Evolutionary conservation across 2,329 filamentous ascomycete species (phyloP), one percentile per base, ranked within the genome.

Genomic region (Exserohilum turcica): DNA sequence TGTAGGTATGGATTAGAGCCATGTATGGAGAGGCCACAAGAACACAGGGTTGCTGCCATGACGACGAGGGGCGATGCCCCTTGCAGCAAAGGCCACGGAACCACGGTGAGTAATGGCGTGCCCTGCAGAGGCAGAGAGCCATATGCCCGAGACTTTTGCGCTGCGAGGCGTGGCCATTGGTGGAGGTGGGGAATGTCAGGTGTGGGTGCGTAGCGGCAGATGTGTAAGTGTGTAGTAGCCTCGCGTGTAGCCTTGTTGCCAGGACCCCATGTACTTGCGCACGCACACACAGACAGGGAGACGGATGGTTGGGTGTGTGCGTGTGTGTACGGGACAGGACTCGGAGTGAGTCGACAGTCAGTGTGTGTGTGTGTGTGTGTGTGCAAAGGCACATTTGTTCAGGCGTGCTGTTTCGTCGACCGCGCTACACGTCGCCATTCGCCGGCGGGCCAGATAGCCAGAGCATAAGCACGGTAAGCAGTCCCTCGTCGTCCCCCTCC

Each of bases 391-490:
- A 55, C 42, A 44, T 38, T 56, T 47, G 36, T 33, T 63, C 46
- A 49, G 47, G 42, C 46, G 50, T 52, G 56, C 52, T 52, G 48
- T 54, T 28, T 15, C n/a, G 37, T 36, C 51, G 46, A 18, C 24
- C 44, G 27, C 19, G 18, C 39, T 57, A 40, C 31, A 45, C 27
- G 36, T 48, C 44, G 46, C 66, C 24, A 69, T 71, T 73, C 57
- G 68, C 54, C 52, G 45, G 52, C 28, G 44, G 36, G 40, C 35
- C 54, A 24, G 59, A 67, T 60, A 57, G 65, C 54, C 59, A 58
- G 54, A 61, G 56, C 57, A 67, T 72, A 65, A 72, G 68, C 68
- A 66, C 68, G 67, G 70, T 55, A 56, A 62, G 61, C 63, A 70
- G 59, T 68, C 65, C 52, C 63, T 64, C 68, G 54, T 32, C 52